A percentile compares a stretch with the other conserved stretches of the same genome.
Conservation (phyloP, 495 filamentous ascomycete genomes). For the Xylaria longipes region DNA sequence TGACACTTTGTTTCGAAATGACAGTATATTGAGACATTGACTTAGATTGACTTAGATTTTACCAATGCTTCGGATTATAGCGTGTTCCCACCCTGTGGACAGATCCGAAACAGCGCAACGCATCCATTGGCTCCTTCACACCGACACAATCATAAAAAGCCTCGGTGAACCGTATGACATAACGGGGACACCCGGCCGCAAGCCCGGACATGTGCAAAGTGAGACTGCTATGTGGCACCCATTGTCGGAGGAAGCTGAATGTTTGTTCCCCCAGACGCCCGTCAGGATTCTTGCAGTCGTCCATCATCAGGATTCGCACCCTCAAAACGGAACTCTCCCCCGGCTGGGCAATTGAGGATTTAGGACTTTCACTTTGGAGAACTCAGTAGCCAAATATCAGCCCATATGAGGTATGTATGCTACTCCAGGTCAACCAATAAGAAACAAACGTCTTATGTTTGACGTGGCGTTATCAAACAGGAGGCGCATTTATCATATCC, state of each 20-base stretch:
- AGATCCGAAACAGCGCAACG: neutral
- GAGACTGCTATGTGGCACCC: neutral
- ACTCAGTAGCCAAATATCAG: neutral
- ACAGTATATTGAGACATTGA: neutral
- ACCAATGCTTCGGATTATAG: constrained; percentile 8
- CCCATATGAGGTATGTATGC: neutral
- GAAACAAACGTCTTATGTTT: neutral
- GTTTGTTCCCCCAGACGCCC: neutral
- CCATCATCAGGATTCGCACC: neutral
- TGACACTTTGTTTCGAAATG: too few relatives aligned
- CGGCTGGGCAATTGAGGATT: constrained; percentile 14
- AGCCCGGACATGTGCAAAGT: constrained; percentile 2
- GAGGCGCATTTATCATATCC: neutral
- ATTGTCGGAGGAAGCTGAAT: neutral
- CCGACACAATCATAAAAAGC: neutral
- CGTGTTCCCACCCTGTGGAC: neutral
- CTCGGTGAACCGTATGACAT: constrained; percentile 8
- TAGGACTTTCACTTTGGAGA: constrained; percentile 17
- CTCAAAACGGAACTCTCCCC: neutral
- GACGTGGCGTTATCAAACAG: neutral
- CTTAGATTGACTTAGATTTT: constrained; percentile 8
- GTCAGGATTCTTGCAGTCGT: constrained; percentile 1
- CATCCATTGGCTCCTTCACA: constrained; percentile 5
- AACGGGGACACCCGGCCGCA: neutral
- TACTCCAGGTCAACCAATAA: neutral